Evolutionary conservation across 805 yeast genomes (phyloP), one percentile per base, ranked within the genome.

Genomic region (Teunomyces stri): DNA sequence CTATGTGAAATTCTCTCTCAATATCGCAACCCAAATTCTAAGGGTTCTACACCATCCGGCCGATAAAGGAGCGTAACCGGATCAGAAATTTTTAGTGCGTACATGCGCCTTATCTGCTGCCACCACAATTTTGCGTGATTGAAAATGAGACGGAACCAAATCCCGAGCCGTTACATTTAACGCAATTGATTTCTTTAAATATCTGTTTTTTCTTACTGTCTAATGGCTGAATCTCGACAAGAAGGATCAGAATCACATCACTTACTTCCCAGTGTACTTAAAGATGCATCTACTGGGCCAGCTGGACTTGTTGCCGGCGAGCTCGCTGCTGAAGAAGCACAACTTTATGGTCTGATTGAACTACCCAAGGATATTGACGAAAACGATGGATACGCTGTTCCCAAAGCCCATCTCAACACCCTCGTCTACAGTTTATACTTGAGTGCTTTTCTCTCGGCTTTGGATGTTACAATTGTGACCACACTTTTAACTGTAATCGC

Each of bases 381-480:
- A 12, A 48, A 31, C 11, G 63, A 54, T 9, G 62, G 60, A 3
- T 64, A 58, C 44, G 67, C 69, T 1, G 55, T 68, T 37, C 72
- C 75, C 2, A 58, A 53, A 33, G 48, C 53, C 0, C 61, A 69
- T 45, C 54, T 71, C n/a, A 54, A 53, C 22, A 46, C 62, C 5
- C 65, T 72, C 6, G 51, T 70, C 6, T 53, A 61, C 4, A 60
- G 68, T 18, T 54, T 70, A 35, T 72, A 60, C 51, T 60, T 66
- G 64, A 70, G 70, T 3, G 51, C 80, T 0, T 84, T 80, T 54
- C 66, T 85, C 34, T 81, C 87, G 2, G 82, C 91, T 0, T 60
- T 85, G 48, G 92, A 85, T 58, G 73, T 80, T 15, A 85, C 91
- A 3, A 40, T 85, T 21, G 84, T 85, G 13, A 77, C 89, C 0